phyloP scores from a whole-genome alignment of 176 grass and related monocot species.

The Pharus latifolius region DNA sequence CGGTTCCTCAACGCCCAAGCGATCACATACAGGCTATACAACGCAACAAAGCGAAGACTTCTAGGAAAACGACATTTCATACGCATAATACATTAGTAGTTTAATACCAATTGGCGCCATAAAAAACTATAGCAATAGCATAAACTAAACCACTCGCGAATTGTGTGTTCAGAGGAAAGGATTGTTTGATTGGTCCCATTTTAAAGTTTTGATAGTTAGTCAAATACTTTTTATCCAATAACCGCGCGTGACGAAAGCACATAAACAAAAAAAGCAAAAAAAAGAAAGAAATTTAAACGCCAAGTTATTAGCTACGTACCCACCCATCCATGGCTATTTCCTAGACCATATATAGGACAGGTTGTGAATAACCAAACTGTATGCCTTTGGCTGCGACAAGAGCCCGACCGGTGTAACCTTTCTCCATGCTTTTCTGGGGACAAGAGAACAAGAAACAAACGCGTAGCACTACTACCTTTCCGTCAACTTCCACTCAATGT shows the following conservation, averaged over 20 bases:
- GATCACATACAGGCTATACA: not conserved
- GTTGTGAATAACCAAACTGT: conserved; percentile 4
- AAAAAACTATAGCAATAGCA: not conserved
- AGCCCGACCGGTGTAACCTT: conserved; percentile 21
- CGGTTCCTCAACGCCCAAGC: not conserved
- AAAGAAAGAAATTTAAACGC: not conserved
- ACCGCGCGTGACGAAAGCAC: not conserved
- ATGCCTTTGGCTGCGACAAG: conserved; percentile 15
- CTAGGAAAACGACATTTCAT: not conserved
- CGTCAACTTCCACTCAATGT: not conserved
- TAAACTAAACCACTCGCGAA: conserved; percentile 11
- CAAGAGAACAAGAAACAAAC: conserved; percentile 11
- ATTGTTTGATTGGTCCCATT: too few relatives aligned
- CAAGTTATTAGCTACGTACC: not conserved
- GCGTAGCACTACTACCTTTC: not conserved
- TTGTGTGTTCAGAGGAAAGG: not conserved
- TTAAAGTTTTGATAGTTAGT: too few relatives aligned
- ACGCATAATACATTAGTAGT: too few relatives aligned
- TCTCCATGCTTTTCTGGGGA: conserved; percentile 14
- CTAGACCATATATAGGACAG: conserved; percentile 9
- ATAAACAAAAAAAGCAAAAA: not conserved
- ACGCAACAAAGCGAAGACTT: not conserved
- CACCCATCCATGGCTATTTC: too few relatives aligned
- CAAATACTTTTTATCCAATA: not conserved
- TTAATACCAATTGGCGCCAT: too few relatives aligned